Evolutionary conservation across 306 rosid species (phyloP).

Genomic region (Abrus pulchellus): DNA sequence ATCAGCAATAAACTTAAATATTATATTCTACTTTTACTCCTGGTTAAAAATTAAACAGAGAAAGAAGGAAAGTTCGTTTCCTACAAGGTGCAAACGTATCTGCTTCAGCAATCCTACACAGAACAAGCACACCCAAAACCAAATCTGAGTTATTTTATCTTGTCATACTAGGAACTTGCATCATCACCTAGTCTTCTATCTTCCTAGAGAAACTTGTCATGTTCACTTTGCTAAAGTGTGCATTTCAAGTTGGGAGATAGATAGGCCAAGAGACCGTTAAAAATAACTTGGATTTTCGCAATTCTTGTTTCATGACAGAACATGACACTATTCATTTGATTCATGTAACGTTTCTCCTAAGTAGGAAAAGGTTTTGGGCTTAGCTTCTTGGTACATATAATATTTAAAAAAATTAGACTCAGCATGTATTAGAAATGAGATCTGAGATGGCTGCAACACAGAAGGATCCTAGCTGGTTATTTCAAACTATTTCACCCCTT

Average conservation of each 20-base stretch:
- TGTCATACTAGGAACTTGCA: neutral
- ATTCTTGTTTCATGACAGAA: neutral
- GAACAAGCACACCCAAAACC: slow-evolving; percentile 8
- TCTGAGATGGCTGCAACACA: neutral
- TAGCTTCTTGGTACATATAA: neutral
- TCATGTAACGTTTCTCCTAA: neutral
- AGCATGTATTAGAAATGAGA: neutral
- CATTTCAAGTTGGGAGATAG: neutral
- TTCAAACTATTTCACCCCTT: neutral
- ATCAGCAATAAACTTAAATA: neutral
- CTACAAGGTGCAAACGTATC: slow-evolving; percentile 13
- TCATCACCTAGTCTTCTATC: neutral
- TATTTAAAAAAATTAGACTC: neutral
- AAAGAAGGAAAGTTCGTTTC: neutral
- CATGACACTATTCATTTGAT: neutral
- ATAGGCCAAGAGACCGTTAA: neutral
- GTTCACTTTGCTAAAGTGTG: neutral
- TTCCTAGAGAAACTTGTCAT: neutral
- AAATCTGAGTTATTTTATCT: slow-evolving; percentile 36
- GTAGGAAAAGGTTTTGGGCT: neutral
- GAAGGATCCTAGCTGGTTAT: neutral
- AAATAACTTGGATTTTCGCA: neutral
- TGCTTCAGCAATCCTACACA: neutral
- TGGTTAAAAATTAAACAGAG: neutral
- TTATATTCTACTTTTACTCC: neutral